Percentiles rank a stretch among this genome's conserved stretches.
Conservation (phyloP, 1,139 yeast species). For the Diutina neorugosa region DNA sequence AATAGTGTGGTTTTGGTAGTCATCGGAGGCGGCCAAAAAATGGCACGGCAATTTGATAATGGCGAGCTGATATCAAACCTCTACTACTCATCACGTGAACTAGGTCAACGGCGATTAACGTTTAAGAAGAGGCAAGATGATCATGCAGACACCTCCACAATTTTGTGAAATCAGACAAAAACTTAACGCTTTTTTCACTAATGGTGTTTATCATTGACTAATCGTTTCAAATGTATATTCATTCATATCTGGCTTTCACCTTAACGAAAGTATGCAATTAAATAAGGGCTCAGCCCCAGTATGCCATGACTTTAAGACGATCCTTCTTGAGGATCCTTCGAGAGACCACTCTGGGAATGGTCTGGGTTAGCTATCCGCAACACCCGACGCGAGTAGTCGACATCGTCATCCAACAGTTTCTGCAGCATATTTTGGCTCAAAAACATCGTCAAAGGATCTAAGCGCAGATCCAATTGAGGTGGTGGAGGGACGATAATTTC, state of each 20-base stretch:
- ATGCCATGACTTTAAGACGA: background rate
- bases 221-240: background rate
- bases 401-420: constrained; percentile 59
- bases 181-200: no score
- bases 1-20: no score
- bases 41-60: no score
- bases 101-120: no score
- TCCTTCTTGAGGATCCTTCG: no score
- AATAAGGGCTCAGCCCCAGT: background rate
- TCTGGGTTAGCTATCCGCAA: constrained; percentile 58
- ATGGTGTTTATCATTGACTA: no score
- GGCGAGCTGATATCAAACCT: no score
- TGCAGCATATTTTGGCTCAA: constrained; percentile 44
- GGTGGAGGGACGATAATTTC: constrained; percentile 15
- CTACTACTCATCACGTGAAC: no score
- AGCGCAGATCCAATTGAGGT: constrained; percentile 52
- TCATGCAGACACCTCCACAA: no score
- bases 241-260: background rate
- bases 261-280: background rate
- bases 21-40: no score
- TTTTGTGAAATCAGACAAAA: no score
- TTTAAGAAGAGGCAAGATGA: no score
- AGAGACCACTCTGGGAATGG: background rate
- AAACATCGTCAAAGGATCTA: constrained; percentile 58
- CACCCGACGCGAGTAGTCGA: constrained; percentile 61